phyloP scores from a whole-genome alignment of 2,329 filamentous ascomycete genomes.

The Talaromyces pinophilus region DNA sequence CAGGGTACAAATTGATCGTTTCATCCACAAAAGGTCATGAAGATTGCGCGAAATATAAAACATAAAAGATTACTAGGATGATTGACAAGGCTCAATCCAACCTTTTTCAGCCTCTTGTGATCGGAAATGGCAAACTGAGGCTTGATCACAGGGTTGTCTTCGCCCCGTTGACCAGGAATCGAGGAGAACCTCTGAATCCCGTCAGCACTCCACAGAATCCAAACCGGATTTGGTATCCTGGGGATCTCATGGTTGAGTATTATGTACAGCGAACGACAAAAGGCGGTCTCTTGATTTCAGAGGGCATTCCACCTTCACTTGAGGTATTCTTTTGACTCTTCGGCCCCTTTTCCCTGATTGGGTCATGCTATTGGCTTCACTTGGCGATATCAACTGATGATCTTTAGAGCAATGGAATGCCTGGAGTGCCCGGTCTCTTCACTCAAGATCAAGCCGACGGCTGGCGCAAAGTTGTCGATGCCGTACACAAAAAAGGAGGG shows the following conservation, averaged over 20 bases:
- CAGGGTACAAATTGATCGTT: neutral
- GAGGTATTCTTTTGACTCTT: constrained; percentile 34
- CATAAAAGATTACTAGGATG: constrained; percentile 13
- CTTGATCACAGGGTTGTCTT: constrained; percentile 56
- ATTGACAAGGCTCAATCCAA: constrained; percentile 28
- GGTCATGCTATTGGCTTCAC: too few relatives aligned
- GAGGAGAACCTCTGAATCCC: constrained; percentile 50
- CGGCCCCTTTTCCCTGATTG: neutral
- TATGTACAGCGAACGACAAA: constrained; percentile 43
- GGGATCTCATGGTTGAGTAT: constrained; percentile 45
- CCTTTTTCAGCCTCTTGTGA: constrained; percentile 48
- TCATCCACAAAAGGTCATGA: neutral
- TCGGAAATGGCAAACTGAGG: constrained; percentile 50
- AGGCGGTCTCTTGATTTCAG: constrained; percentile 41
- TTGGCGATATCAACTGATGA: neutral
- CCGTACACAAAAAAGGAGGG: constrained; percentile 54
- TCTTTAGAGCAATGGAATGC: constrained; percentile 42
- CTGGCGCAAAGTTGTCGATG: constrained; percentile 55
- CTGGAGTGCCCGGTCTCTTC: constrained; percentile 39
- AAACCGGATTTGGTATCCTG: constrained; percentile 53
- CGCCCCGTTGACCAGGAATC: constrained; percentile 57
- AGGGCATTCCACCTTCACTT: constrained; percentile 40
- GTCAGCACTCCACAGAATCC: constrained; percentile 49
- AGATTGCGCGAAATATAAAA: neutral
- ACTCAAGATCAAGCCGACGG: constrained; percentile 47